Evolutionary conservation across 2,329 filamentous ascomycete genomes (phyloP), one percentile per base, ranked within the genome.

Genomic region (Seiridium cupressi): DNA sequence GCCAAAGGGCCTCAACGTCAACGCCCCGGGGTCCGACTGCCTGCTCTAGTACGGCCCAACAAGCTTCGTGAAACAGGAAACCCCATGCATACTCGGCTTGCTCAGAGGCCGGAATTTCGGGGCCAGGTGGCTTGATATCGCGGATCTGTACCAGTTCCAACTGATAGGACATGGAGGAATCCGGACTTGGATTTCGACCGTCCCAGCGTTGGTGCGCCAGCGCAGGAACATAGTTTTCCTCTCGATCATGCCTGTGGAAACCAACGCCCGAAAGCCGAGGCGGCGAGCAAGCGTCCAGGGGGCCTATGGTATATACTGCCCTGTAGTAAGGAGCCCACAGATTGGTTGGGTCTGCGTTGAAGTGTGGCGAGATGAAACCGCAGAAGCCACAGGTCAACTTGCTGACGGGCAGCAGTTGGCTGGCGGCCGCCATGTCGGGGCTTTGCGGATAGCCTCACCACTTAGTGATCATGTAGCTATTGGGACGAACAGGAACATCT

Each of bases 51-150:
- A 70, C 51, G 8, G 11, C 32, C 68, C 68, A 70, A 57, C 68
- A 70, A 7, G 68, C 62, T 32, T 69, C 68, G 54, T 70, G 68
- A 35, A 70, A 68, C 5, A 56, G 44, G 57, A 69, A 70, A 1
- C 68, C 66, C 68, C 68, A 69, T 9, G 64, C 62, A 53, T 64
- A 67, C 3, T n/a, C 47, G n/a, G 31, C 55, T 40, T 59, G 60
- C 51, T 65, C 62, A 7, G 51, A 34, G 7, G 63, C 62, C 5
- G 61, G 58, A 4, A 59, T 40, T 46, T 57, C 32, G 26, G 55
- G 48, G 5, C 56, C 59, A 3, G 67, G 65, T 11, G 67, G 65
- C 36, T 55, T 56, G 60, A 65, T 54, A 11, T 60, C 62, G 34
- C 54, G 64, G 44, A 69, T 64, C 11, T 55, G 62, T 40, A 70